These are phyloP conservation scores for Candida peoriensis DNA, from an alignment of 805 yeast genomes.

Conservation along the genomic window DNA sequence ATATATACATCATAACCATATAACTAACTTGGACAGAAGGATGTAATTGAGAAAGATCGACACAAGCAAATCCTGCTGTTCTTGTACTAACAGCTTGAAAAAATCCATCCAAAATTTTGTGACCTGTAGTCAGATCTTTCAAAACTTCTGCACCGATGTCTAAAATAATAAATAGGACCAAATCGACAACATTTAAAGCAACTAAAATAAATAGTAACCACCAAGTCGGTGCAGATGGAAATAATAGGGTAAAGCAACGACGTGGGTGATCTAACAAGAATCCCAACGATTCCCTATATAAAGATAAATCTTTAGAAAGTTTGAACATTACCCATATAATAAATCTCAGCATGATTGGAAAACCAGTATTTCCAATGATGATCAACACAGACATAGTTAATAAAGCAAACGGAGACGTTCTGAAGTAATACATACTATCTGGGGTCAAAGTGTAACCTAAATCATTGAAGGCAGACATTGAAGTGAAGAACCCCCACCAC, in stretches of 20 bases:
- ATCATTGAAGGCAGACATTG: constrained; percentile 78
- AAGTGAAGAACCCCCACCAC: constrained; percentile 93
- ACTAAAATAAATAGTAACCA: constrained; percentile 80
- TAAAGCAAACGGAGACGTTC: constrained; percentile 58
- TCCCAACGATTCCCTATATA: constrained; percentile 68
- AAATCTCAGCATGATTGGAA: constrained; percentile 78
- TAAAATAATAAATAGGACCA: constrained; percentile 72
- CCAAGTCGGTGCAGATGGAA: constrained; percentile 94
- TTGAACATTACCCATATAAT: constrained; percentile 77
- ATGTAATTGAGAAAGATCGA: constrained; percentile 64
- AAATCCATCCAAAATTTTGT: constrained; percentile 72
- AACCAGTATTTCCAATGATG: constrained; percentile 91
- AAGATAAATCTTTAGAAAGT: constrained; percentile 58
- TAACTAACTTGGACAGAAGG: constrained; percentile 93
- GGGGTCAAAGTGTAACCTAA: constrained; percentile 80
- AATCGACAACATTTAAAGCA: constrained; percentile 68
- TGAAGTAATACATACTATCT: constrained; percentile 69
- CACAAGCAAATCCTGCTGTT: constrained; percentile 85
- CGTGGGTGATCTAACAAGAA: constrained; percentile 94
- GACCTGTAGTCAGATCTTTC: constrained; percentile 55
- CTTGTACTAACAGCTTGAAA: constrained; percentile 91
- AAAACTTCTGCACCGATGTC: constrained; percentile 58
- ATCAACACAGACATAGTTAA: constrained; percentile 64
- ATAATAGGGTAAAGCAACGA: constrained; percentile 88
- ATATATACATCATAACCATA: constrained; percentile 96